Evolutionary conservation across 2,329 filamentous ascomycete species (phyloP), one percentile per base, ranked within the genome.

Genomic region (Penicillium psychrosexuale): DNA sequence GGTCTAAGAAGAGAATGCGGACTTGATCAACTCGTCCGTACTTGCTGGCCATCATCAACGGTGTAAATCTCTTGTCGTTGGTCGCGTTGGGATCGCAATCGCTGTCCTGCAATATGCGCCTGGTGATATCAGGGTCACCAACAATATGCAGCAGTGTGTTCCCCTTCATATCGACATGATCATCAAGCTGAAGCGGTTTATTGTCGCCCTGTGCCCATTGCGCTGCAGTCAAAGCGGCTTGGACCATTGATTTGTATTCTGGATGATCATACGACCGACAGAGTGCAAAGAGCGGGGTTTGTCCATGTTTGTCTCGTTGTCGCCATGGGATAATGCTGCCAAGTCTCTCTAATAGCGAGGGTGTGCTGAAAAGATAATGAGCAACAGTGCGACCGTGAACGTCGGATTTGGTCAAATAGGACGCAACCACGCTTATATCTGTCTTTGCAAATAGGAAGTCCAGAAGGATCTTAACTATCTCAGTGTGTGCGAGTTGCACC

Each of bases 41-140:
- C 72, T 99, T 99, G 81, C 93, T 97, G 8, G 93, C 93, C 59
- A 99, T 89, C 94, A 99, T 99, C 53, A 99, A 79, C 1, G 94
- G 87, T 0, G 95, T 99, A 69, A 99, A 97, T 45, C 85, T 88
- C 75, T 91, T 96, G 65, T 97, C 92, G 68, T 99, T 99, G 8
- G 87, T 89, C 8, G 93, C 92, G 73, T 99, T 99, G 52, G 93
- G 90, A 68, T 99, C 91, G n/a, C 91, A 88, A 63, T 99, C 94
- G 73, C 92, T 96, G 56, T 87, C 83, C 53, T 89, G 83, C 34
- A 99, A 78, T 38, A 97, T 88, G 56, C 84, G 83, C 51, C 86
- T 69, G 2, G 90, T 89, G 45, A 97, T 80, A 52, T 86, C 82
- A 8, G 89, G 82, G 66, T 97, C 91, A 63, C 93, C 95, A 65